A percentile compares a stretch with the other conserved stretches of the same genome.
Evolutionary conservation across 2,329 filamentous ascomycete species (phyloP).

Genomic region (Niveomyces coronatus): DNA sequence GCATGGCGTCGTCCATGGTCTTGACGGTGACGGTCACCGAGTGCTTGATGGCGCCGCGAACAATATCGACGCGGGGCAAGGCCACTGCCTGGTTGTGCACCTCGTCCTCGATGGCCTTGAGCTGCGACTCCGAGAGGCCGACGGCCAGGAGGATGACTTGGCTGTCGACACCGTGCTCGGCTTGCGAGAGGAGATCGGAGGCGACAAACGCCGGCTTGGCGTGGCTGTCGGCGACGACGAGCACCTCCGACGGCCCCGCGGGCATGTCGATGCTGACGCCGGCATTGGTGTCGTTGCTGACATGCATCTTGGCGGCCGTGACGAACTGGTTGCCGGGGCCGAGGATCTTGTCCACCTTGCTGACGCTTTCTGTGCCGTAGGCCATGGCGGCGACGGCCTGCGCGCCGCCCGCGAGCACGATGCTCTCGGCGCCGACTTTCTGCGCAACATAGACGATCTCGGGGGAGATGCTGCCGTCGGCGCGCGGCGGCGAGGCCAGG

Average conservation of each 20-base stretch:
- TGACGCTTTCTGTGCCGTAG: slow-evolving; percentile 89
- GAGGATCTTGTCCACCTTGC: slow-evolving; percentile 97
- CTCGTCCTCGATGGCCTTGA: slow-evolving; percentile 82
- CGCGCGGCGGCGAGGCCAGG: slow-evolving; percentile 78
- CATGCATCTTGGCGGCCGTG: slow-evolving; percentile 96
- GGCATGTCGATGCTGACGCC: slow-evolving; percentile 98
- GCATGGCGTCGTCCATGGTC: slow-evolving; percentile 62
- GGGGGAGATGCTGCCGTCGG: slow-evolving; percentile 83
- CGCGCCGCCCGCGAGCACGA: slow-evolving; percentile 89
- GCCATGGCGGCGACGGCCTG: slow-evolving; percentile 95
- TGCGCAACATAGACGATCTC: slow-evolving; percentile 97
- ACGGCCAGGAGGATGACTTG: slow-evolving; percentile 89
- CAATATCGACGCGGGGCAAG: slow-evolving; percentile 85
- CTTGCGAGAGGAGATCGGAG: slow-evolving; percentile 87
- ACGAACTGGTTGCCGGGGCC: slow-evolving; percentile 98
- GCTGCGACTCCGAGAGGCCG: slow-evolving; percentile 59
- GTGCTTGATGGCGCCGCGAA: slow-evolving; percentile 81
- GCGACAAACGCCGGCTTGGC: slow-evolving; percentile 93
- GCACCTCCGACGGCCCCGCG: slow-evolving; percentile 87
- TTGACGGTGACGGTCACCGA: slow-evolving; percentile 76
- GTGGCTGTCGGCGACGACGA: slow-evolving; percentile 85
- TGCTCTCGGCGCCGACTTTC: slow-evolving; percentile 92
- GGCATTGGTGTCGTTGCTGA: slow-evolving; percentile 93
- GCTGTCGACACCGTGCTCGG: slow-evolving; percentile 92
- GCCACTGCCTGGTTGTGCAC: slow-evolving; percentile 78